Base-by-base conservation (phyloP, 1,139 yeast species). In the Chernovozyma aurita region DNA sequence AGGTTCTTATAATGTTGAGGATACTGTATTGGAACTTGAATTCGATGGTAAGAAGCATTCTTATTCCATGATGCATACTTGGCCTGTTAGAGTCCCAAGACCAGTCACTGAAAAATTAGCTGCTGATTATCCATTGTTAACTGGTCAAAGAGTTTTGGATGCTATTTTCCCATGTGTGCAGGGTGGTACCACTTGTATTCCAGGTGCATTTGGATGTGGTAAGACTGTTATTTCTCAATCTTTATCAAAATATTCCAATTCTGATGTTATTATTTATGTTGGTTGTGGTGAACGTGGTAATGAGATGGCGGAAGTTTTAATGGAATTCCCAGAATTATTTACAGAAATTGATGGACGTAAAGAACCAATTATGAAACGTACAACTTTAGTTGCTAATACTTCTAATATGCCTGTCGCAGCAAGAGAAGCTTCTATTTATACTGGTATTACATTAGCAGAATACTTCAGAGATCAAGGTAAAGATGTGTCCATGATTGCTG, bases 341-440 rank as follows among this genome's bases (percentile, higher is more conserved):
- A 88, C 97, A 42, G 97, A 88, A 63, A 71, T 87, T 41, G 75
- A 80, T 39, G 98, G 97, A 49, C 82, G 87, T 57, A 86, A 88
- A 70, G 99, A 92, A 68, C 97, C 98, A 48, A 94, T 92, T 60
- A 92, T 92, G 99, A 94, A 92, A 74, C 94, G 99, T 74, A 92
- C 99, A 32, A 85, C 97, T 30, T 78, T 92, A 61, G 98, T 92
- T 39, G 99, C 99, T 38, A 92, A 92, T 64, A 92, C 99, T 33
- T 92, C 97, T 25, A 92, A 92, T 64, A 92, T 92, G 99, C 99
- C 99, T 39, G 99, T 92, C 53, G 99, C 99, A 44, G 98, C 98
- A 18, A 85, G 99, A 78, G 99, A 92, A 70, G 99, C 99, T 32
- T 92, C 98, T 30, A 92, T 92, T 59, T 92, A 92, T 69, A 92